A percentile compares a stretch with the other conserved stretches of the same genome.
phyloP scores from a whole-genome alignment of 495 filamentous ascomycete species.

The Daldinia concentrica region DNA sequence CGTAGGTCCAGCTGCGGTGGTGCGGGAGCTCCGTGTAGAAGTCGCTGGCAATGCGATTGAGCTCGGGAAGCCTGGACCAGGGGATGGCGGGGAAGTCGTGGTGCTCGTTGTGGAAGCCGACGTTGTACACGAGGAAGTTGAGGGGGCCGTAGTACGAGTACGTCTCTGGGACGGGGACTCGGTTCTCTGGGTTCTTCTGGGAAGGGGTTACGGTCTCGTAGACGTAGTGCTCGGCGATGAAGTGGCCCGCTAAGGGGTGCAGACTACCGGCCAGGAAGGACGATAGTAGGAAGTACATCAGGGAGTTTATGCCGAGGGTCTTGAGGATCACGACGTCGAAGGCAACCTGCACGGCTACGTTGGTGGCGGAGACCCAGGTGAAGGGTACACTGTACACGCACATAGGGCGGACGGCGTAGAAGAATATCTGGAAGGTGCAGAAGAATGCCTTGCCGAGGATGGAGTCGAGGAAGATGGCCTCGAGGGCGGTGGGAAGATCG shows the following conservation, averaged over 20 bases:
- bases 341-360: constrained; percentile 75
- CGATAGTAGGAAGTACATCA: constrained; percentile 83
- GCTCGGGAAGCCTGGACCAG: constrained; percentile 81
- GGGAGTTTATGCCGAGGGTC: constrained; percentile 60
- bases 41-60: constrained; percentile 85
- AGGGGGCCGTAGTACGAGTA: constrained; percentile 96
- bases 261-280: constrained; percentile 93
- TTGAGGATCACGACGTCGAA: constrained; percentile 80
- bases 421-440: constrained; percentile 99
- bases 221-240: constrained; percentile 99
- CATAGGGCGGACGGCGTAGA: constrained; percentile 99
- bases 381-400: constrained; percentile 89
- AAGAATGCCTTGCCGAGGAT: constrained; percentile 98
- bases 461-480: constrained; percentile 95
- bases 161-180: constrained; percentile 83
- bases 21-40: constrained; percentile 91
- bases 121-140: constrained; percentile 95
- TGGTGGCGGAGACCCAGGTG: constrained; percentile 84
- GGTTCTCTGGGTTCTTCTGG: constrained; percentile 67
- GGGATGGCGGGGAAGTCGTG: constrained; percentile 98
- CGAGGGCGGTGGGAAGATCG: constrained; percentile 90
- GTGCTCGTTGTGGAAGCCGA: constrained; percentile 97
- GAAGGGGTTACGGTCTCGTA: constrained; percentile 73
- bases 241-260: constrained; percentile 96
- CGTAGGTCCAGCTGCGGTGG: constrained; percentile 89